Evolutionary conservation across 768 basidiomycete genomes (phyloP).

Genomic region (Wakefieldia striispora): DNA sequence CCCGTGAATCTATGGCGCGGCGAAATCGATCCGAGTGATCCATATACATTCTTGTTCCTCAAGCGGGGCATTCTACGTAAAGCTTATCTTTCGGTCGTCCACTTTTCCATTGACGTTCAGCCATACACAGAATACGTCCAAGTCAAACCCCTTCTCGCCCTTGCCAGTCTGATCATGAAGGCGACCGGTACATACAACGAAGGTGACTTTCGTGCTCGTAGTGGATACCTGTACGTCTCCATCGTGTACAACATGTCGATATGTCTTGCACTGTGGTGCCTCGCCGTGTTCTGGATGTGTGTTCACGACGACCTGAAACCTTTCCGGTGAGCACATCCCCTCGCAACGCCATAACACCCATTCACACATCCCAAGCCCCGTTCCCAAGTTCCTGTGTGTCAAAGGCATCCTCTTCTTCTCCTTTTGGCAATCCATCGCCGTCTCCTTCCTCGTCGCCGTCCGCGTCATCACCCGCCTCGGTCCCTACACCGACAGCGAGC

Average conservation of each 20-base stretch:
- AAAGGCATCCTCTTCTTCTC: constrained; percentile 98
- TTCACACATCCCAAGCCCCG: constrained; percentile 50
- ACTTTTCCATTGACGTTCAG: background rate
- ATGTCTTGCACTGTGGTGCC: constrained; percentile 78
- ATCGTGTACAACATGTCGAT: constrained; percentile 84
- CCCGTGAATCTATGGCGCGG: constrained; percentile 79
- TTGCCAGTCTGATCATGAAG: constrained; percentile 84
- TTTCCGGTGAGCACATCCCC: constrained; percentile 56
- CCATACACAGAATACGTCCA: constrained; percentile 87
- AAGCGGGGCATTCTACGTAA: constrained; percentile 94
- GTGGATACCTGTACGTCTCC: constrained; percentile 90
- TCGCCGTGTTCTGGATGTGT: constrained; percentile 96
- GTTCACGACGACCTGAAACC: constrained; percentile 87
- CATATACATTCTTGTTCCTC: constrained; percentile 88
- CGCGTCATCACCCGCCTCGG: constrained; percentile 76
- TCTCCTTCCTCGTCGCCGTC: constrained; percentile 87
- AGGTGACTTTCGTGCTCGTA: constrained; percentile 78
- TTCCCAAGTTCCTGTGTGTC: constrained; percentile 97
- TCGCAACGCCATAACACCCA: background rate
- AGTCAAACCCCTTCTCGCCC: constrained; percentile 87
- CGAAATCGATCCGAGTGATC: constrained; percentile 93
- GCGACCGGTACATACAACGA: constrained; percentile 85
- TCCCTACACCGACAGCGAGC: constrained; percentile 82
- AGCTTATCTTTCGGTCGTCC: constrained; percentile 12
- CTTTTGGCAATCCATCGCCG: constrained; percentile 91